A percentile compares a stretch with the other conserved stretches of the same genome.
phyloP scores from a whole-genome alignment of 768 basidiomycete genomes.

The Cystofilobasidium capitatum region DNA sequence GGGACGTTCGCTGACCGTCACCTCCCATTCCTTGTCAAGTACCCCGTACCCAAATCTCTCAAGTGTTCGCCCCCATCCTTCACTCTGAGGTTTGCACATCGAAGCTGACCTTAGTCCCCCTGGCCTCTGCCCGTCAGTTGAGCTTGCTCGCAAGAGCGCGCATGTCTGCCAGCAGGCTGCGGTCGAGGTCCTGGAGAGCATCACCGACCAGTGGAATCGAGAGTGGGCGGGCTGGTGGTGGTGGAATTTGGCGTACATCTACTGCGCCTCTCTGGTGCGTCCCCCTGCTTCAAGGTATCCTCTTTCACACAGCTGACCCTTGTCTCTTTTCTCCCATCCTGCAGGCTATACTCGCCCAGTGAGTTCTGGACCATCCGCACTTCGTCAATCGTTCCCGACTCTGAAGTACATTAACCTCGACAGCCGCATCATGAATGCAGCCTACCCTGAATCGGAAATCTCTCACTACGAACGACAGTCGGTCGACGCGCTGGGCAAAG shows the following conservation, averaged over 20 bases:
- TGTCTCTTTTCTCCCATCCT: background rate
- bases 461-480: background rate
- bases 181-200: slow-evolving; percentile 8
- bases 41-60: slow-evolving; percentile 3
- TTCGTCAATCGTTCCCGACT: background rate
- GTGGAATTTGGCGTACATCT: background rate
- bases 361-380: background rate
- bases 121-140: background rate
- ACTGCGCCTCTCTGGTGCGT: background rate
- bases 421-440: slow-evolving; percentile 1
- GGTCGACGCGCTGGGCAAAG: background rate
- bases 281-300: background rate
- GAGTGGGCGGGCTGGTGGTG: background rate
- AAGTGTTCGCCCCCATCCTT: background rate
- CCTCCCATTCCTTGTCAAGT: background rate
- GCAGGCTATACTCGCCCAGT: background rate
- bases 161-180: slow-evolving; percentile 3
- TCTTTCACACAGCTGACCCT: background rate
- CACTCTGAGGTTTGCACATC: background rate
- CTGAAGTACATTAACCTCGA: background rate
- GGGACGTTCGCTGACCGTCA: background rate
- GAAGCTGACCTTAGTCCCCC: background rate
- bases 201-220: background rate
- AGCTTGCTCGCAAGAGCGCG: slow-evolving; percentile 9
- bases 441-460: background rate